phyloP scores from a whole-genome alignment of 148 eudicot genomes.

The Spergularia marina region DNA sequence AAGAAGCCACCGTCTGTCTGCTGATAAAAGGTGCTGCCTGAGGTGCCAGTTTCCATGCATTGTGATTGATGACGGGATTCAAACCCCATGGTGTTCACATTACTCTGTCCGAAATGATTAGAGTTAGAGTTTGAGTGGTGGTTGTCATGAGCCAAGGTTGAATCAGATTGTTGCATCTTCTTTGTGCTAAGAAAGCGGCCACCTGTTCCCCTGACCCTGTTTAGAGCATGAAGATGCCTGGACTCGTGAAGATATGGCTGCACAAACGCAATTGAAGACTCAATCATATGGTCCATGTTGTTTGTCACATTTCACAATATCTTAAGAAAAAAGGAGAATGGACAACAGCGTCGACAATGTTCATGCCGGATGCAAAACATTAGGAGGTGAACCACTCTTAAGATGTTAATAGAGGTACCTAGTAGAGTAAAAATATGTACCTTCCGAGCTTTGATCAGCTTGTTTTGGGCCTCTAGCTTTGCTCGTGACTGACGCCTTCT shows the following conservation, averaged over 20 bases:
- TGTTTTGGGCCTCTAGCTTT: slow-evolving; percentile 89
- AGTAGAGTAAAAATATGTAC: slow-evolving; percentile 6
- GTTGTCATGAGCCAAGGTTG: slow-evolving; percentile 9
- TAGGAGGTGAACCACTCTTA: background rate
- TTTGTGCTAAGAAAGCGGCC: slow-evolving; percentile 80
- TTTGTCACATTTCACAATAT: too few species aligned
- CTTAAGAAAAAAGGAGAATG: background rate
- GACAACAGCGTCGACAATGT: background rate
- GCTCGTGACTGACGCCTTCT: slow-evolving; percentile 87
- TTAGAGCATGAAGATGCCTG: slow-evolving; percentile 79
- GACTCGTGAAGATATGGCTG: slow-evolving; percentile 99
- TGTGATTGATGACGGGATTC: slow-evolving; percentile 27
- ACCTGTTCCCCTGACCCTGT: slow-evolving; percentile 84
- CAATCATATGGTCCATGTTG: background rate
- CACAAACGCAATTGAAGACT: slow-evolving; percentile 9
- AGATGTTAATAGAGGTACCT: background rate
- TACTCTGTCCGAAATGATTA: slow-evolving; percentile 18
- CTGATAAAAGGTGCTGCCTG: slow-evolving; percentile 32
- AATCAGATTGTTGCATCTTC: slow-evolving; percentile 38
- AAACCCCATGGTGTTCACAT: slow-evolving; percentile 9
- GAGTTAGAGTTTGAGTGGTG: background rate
- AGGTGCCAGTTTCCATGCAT: slow-evolving; percentile 26
- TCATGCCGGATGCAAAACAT: background rate
- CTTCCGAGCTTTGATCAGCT: slow-evolving; percentile 48
- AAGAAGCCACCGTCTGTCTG: slow-evolving; percentile 39